Evolutionary conservation across 371 early-diverging fungal genomes (phyloP), one percentile per base, ranked within the genome.

Genomic region (Sporodiniella umbellata): DNA sequence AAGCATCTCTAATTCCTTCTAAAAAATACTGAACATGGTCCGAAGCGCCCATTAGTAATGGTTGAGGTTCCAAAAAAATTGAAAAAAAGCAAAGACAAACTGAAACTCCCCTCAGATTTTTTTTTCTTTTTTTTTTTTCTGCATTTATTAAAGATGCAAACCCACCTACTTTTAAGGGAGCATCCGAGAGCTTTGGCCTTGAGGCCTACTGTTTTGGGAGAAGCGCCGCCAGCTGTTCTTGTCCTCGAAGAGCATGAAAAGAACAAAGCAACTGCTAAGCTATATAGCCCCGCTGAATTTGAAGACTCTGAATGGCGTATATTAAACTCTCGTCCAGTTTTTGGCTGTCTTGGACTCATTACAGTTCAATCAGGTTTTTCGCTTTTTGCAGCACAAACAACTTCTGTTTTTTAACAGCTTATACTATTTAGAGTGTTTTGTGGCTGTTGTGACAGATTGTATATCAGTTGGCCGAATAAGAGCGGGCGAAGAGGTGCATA

Each of bases 371-470:
- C 78, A 52, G 89, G 88, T 85, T 69, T 33, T 50, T 25, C 10
- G 0, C 14, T 35, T 18, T 44, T 26, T 45, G 28, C 8, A n/a
- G n/a, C n/a, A n/a, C n/a, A n/a, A n/a, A n/a, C n/a, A n/a, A n/a
- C n/a, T n/a, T n/a, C n/a, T n/a, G n/a, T n/a, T n/a, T n/a, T n/a
- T n/a, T n/a, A n/a, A n/a, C n/a, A n/a, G n/a, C n/a, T n/a, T 26
- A 18, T 8, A 17, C 4, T 33, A 7, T 25, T 24, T 54, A 86
- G 90, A 90, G 49, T 71, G 84, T 28, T 90, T 89, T 68, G 54
- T 90, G 39, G 86, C 83, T 1, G 73, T 88, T 39, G 80, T 87
- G 8, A 87, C 89, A 23, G 87, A 86, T 31, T 81, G 81, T 51
- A 42, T 66, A 15, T 74, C 73, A 22, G 75, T 85, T 30, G 85